phyloP scores from a whole-genome alignment of 306 rosid genomes.

The Trifolium fragiferum region DNA sequence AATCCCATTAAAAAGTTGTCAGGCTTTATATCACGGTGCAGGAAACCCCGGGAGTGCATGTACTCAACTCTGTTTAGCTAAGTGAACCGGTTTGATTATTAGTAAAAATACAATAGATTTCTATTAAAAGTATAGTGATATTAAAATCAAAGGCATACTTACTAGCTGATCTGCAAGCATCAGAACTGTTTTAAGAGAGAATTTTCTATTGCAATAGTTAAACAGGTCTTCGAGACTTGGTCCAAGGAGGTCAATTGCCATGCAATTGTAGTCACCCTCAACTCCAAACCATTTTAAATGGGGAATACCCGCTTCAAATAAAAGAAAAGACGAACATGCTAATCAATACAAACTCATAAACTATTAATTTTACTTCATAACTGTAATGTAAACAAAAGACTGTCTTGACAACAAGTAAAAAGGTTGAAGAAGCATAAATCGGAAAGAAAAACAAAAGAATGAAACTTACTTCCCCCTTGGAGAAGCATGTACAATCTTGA shows the following conservation, averaged over 20 bases:
- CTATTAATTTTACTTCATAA: constrained; percentile 23
- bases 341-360: constrained; percentile 30
- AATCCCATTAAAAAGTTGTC: constrained; percentile 99
- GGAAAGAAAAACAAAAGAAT: constrained; percentile 15
- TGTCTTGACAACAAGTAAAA: constrained; percentile 8
- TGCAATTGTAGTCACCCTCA: constrained; percentile 94
- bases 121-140: constrained; percentile 19
- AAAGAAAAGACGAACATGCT: constrained; percentile 10
- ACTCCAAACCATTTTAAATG: constrained; percentile 98
- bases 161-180: constrained; percentile 99
- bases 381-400: constrained; percentile 9
- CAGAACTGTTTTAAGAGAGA: constrained; percentile 87
- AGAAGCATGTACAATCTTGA: constrained; percentile 95
- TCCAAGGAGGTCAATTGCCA: constrained; percentile 98
- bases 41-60: constrained; percentile 96
- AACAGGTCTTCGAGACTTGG: constrained; percentile 97
- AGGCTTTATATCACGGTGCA: constrained; percentile 99
- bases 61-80: constrained; percentile 97
- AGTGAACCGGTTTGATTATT: constrained; percentile 32
- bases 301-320: constrained; percentile 85
- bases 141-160: constrained; percentile 49
- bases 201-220: constrained; percentile 88
- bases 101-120: constrained; percentile 41
- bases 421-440: constrained; percentile 17
- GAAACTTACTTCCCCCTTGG: constrained; percentile 94